Percentiles rank a stretch among this genome's conserved stretches.
These are phyloP conservation scores for Sugiyamaella mastotermitis DNA, from an alignment of 805 yeast species.

Conservation along the genomic window DNA sequence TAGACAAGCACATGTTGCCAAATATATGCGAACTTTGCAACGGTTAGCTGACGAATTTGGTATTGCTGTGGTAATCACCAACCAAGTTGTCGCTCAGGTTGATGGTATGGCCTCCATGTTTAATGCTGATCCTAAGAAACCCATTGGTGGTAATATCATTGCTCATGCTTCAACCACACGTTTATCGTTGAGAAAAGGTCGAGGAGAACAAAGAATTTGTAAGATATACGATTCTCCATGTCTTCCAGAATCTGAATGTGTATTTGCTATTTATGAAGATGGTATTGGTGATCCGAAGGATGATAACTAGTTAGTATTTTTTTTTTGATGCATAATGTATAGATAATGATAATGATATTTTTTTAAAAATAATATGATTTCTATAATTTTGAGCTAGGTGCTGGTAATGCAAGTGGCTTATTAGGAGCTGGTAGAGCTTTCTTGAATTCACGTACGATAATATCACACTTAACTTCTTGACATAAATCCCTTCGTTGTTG, in stretches of 20 bases:
- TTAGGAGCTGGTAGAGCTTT: conserved; percentile 33
- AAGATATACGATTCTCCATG: conserved; percentile 96
- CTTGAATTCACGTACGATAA: conserved; percentile 72
- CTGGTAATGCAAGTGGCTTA: conserved; percentile 17
- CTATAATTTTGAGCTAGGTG: too few species aligned
- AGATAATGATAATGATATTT: too few species aligned
- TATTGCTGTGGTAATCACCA: conserved; percentile 90
- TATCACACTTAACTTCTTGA: conserved; percentile 70
- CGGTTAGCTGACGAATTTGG: conserved; percentile 96
- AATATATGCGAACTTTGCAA: conserved; percentile 85
- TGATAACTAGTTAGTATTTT: conserved; percentile 48
- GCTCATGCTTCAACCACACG: conserved; percentile 97
- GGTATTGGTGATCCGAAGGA: conserved; percentile 95
- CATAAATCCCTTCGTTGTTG: conserved; percentile 60
- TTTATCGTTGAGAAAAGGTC: conserved; percentile 81
- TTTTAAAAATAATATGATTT: too few species aligned
- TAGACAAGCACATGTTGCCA: conserved; percentile 90
- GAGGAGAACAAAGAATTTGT: conserved; percentile 88
- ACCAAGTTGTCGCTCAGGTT: conserved; percentile 97
- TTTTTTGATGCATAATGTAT: too few species aligned
- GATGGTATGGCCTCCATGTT: conserved; percentile 74
- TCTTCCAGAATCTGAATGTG: conserved; percentile 90
- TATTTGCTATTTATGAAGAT: conserved; percentile 92
- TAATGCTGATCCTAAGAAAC: conserved; percentile 96
- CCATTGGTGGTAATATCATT: conserved; percentile 96